Conservation (phyloP, 2,329 filamentous ascomycete genomes). For the Macroventuria anomochaeta region DNA sequence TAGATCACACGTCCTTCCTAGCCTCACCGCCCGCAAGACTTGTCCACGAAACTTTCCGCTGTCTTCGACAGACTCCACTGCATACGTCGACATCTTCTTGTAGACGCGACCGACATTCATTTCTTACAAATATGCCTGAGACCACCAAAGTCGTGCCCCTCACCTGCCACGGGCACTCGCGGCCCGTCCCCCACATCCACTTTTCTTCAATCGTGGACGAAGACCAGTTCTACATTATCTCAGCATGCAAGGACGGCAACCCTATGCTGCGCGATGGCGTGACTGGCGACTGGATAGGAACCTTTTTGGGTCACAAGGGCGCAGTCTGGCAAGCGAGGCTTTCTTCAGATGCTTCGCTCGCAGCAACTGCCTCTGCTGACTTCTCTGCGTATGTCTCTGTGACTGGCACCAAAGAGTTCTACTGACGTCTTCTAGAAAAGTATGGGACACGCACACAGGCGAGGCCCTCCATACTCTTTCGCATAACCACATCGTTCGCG, state of each 20-base stretch:
- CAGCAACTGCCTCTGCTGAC: slow-evolving; percentile 93
- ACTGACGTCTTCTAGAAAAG: slow-evolving; percentile 66
- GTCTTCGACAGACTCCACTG: not conserved
- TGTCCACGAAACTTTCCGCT: slow-evolving; percentile 1
- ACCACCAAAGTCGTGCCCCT: slow-evolving; percentile 76
- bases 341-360: slow-evolving; percentile 83
- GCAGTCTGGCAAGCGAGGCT: slow-evolving; percentile 96
- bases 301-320: slow-evolving; percentile 97
- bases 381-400: slow-evolving; percentile 78
- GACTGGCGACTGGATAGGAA: slow-evolving; percentile 83
- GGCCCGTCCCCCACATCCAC: slow-evolving; percentile 87
- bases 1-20: slow-evolving; percentile 21
- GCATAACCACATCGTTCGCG: slow-evolving; percentile 94
- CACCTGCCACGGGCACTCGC: slow-evolving; percentile 93
- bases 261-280: slow-evolving; percentile 97
- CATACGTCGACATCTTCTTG: slow-evolving; percentile 1
- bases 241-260: slow-evolving; percentile 96
- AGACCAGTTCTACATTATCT: slow-evolving; percentile 89
- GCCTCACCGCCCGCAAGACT: slow-evolving; percentile 22
- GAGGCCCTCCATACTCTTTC: slow-evolving; percentile 86
- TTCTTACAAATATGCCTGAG: slow-evolving; percentile 40
- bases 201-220: slow-evolving; percentile 86
- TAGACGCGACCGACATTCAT: slow-evolving; percentile 4
- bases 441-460: slow-evolving; percentile 96
- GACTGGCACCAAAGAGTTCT: slow-evolving; percentile 24